Conservation (phyloP, 1,139 yeast genomes). For the Blastobotrys arbuscula region DNA sequence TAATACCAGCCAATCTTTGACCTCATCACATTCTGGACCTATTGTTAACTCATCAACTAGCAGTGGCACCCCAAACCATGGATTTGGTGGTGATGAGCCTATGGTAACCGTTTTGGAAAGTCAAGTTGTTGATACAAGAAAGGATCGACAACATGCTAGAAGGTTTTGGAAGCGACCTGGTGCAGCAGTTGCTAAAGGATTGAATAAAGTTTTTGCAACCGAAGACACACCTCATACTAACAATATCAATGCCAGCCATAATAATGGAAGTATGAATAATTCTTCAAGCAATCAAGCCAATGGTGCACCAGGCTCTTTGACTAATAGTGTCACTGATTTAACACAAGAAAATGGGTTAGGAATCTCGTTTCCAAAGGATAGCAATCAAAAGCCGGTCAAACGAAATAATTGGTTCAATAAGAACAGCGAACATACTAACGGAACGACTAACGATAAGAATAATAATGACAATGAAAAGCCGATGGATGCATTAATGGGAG, state of each 20-base stretch:
- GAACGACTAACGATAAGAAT: neutral
- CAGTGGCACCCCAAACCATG: neutral
- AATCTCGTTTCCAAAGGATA: slow-evolving; percentile 17
- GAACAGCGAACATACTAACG: slow-evolving; percentile 9
- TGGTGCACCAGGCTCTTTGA: slow-evolving; percentile 11
- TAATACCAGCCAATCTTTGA: neutral
- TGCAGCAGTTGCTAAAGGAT: slow-evolving; percentile 36
- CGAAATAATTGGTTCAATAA: slow-evolving; percentile 17
- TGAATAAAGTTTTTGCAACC: slow-evolving; percentile 33
- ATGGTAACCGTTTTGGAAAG: slow-evolving; percentile 32
- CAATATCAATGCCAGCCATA: neutral
- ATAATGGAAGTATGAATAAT: slow-evolving; percentile 3
- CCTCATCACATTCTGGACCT: slow-evolving; percentile 9
- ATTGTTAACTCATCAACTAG: neutral
- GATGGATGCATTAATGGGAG: slow-evolving; percentile 23
- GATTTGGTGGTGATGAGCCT: slow-evolving; percentile 25
- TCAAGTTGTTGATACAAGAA: slow-evolving; percentile 20
- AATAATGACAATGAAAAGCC: slow-evolving; percentile 3
- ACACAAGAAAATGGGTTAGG: slow-evolving; percentile 19
- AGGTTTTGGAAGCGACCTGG: slow-evolving; percentile 37
- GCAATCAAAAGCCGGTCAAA: slow-evolving; percentile 5
- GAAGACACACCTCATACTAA: slow-evolving; percentile 21
- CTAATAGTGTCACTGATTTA: slow-evolving; percentile 18
- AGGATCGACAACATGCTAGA: slow-evolving; percentile 25
- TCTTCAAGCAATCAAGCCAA: neutral